Evolutionary conservation across 495 filamentous ascomycete genomes (phyloP).

Genomic region (Aspergillus funiculosus): DNA sequence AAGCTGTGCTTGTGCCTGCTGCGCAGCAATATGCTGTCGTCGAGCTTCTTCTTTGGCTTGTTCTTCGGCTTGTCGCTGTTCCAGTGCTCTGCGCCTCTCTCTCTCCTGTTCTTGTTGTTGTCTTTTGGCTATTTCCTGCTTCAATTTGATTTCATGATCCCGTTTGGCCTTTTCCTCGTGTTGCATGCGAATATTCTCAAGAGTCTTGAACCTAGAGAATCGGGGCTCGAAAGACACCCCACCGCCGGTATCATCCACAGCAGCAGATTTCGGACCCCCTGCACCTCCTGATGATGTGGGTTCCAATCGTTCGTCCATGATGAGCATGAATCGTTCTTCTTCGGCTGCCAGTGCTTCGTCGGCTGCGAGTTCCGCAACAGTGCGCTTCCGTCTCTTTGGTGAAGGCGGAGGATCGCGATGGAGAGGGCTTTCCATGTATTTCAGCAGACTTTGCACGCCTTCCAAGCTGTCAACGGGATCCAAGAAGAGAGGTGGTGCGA

Average conservation of each 20-base stretch:
- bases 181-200: constrained; percentile 75
- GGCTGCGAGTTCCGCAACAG: constrained; percentile 85
- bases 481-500: constrained; percentile 68
- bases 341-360: constrained; percentile 88
- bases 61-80: constrained; percentile 45
- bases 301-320: constrained; percentile 78
- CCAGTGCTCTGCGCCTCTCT: constrained; percentile 36
- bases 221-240: constrained; percentile 69
- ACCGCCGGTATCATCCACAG: constrained; percentile 67
- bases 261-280: constrained; percentile 54
- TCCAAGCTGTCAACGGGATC: constrained; percentile 63
- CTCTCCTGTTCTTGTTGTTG: constrained; percentile 45
- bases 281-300: constrained; percentile 52
- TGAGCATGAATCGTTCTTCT: constrained; percentile 86
- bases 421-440: constrained; percentile 65
- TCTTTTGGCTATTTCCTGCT: constrained; percentile 44
- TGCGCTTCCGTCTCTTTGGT: constrained; percentile 87
- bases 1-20: constrained; percentile 48
- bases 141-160: constrained; percentile 60
- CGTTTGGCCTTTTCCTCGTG: constrained; percentile 63
- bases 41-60: constrained; percentile 44
- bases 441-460: constrained; percentile 61
- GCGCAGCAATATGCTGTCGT: constrained; percentile 38
- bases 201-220: constrained; percentile 84
- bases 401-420: constrained; percentile 69